These are phyloP conservation scores for Fraxinus sp. DNA, from an alignment of 305 asterid species.

Conservation along the genomic window DNA sequence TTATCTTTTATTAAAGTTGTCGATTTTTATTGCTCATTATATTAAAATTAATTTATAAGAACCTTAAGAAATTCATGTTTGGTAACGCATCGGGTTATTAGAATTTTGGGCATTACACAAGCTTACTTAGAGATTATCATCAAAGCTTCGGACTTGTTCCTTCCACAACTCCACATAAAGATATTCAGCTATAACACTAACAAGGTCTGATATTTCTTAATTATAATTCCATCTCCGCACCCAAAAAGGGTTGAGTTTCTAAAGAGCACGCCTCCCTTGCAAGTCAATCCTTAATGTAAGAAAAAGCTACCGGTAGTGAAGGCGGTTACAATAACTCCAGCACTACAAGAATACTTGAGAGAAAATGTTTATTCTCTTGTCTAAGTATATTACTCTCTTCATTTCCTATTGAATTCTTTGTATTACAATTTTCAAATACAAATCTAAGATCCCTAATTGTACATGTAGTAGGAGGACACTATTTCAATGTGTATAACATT, in stretches of 20 bases:
- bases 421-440: neutral
- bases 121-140: too few relatives aligned
- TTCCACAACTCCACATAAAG: too few relatives aligned
- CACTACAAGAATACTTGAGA: neutral
- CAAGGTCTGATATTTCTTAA: neutral
- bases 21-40: too few relatives aligned
- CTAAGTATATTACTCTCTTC: neutral
- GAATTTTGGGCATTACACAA: too few relatives aligned
- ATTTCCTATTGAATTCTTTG: neutral
- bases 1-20: too few relatives aligned
- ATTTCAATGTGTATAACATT: neutral
- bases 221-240: constrained; percentile 10
- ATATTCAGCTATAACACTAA: too few relatives aligned
- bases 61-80: too few relatives aligned
- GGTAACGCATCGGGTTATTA: too few relatives aligned
- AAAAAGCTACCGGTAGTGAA: neutral
- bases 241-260: neutral
- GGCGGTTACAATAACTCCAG: neutral
- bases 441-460: neutral
- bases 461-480: neutral
- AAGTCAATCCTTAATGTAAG: neutral
- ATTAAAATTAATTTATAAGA: too few relatives aligned
- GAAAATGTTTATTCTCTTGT: too few relatives aligned
- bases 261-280: neutral
- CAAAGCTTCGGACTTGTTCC: too few relatives aligned